A percentile compares a stretch with the other conserved stretches of the same genome.
phyloP scores from a whole-genome alignment of 2,329 filamentous ascomycete species.

The Penicillium sp. region DNA sequence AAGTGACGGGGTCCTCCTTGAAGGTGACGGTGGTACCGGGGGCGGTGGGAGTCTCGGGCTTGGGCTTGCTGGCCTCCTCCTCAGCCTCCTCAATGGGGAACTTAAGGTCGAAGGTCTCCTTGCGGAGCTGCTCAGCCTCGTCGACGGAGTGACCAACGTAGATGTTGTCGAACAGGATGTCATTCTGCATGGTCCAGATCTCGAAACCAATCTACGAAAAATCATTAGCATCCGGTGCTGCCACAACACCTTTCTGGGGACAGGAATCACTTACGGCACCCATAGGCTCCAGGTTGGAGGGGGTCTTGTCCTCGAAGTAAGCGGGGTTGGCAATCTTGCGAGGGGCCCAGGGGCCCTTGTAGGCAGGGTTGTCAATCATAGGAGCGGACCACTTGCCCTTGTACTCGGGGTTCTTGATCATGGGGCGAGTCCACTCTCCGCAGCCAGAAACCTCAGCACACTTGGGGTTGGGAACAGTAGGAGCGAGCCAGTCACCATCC shows the following conservation, averaged over 20 bases:
- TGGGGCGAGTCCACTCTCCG: slow-evolving; percentile 86
- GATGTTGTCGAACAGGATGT: slow-evolving; percentile 99
- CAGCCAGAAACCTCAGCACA: slow-evolving; percentile 91
- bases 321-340: slow-evolving; percentile 95
- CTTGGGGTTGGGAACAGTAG: slow-evolving; percentile 92
- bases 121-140: slow-evolving; percentile 85
- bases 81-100: slow-evolving; percentile 76
- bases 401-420: slow-evolving; percentile 93
- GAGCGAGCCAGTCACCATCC: slow-evolving; percentile 94
- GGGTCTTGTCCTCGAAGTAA: slow-evolving; percentile 96
- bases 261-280: slow-evolving; percentile 49
- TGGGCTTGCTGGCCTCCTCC: slow-evolving; percentile 78
- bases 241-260: background rate
- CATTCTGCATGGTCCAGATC: slow-evolving; percentile 99
- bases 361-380: slow-evolving; percentile 92
- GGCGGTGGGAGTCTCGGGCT: slow-evolving; percentile 64
- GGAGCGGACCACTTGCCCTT: slow-evolving; percentile 98
- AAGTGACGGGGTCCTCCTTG: slow-evolving; percentile 84
- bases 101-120: slow-evolving; percentile 91
- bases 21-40: slow-evolving; percentile 78
- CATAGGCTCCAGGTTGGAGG: slow-evolving; percentile 96
- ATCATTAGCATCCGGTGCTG: background rate
- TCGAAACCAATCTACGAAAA: slow-evolving; percentile 76
- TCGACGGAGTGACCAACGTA: slow-evolving; percentile 97
- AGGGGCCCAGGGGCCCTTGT: slow-evolving; percentile 95